Percentiles rank a stretch among this genome's conserved stretches.
These are phyloP conservation scores for Eucalyptus regnans DNA, from an alignment of 345 rosid genomes.

Conservation along the genomic window DNA sequence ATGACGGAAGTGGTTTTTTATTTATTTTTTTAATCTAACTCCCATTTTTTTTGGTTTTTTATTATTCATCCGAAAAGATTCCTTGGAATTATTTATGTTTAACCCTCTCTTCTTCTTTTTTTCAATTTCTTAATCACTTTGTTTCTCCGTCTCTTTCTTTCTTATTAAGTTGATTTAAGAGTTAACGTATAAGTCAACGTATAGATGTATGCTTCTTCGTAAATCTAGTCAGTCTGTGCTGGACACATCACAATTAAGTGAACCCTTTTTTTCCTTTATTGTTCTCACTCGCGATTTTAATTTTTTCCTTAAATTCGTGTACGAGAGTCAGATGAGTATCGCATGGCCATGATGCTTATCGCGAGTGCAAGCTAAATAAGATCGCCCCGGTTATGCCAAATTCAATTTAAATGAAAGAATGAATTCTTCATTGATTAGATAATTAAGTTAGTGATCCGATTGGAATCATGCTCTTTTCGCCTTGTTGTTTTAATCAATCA, in stretches of 20 bases:
- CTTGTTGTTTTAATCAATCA: background rate
- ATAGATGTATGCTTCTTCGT: too few relatives aligned
- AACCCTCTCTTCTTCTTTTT: background rate
- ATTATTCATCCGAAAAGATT: background rate
- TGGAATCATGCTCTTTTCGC: background rate
- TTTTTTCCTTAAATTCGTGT: background rate
- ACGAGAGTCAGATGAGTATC: background rate
- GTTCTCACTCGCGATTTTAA: background rate
- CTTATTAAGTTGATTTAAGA: background rate
- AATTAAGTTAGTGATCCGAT: background rate
- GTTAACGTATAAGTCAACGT: background rate
- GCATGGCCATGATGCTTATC: accelerated
- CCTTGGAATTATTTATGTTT: background rate
- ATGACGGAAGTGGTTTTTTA: background rate
- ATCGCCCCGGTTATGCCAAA: accelerated
- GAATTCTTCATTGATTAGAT: background rate
- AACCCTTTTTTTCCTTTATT: background rate
- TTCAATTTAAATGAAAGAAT: background rate
- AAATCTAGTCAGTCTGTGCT: background rate
- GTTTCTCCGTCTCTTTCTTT: background rate
- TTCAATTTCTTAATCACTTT: background rate
- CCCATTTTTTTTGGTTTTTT: background rate
- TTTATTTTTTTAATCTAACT: background rate
- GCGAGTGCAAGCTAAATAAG: background rate
- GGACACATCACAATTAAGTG: background rate